phyloP scores from a whole-genome alignment of 129 eudicot genomes.

The Solidago caesia region DNA sequence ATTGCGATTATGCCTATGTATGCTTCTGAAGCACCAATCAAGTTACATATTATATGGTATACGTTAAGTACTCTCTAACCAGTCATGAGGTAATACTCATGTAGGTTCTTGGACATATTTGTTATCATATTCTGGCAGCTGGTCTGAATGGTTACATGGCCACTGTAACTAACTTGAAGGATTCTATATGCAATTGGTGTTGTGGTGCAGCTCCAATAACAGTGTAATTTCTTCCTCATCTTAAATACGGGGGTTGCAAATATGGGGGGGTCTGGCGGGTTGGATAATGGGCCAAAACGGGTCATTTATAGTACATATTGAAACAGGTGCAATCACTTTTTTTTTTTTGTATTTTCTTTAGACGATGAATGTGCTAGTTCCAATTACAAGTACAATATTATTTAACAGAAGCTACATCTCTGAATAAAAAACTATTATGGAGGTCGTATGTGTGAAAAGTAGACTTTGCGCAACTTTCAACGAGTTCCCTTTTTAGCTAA shows the following conservation, averaged over 20 bases:
- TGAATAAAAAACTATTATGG: too few relatives aligned
- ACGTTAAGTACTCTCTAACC: neutral
- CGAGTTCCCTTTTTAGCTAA: too few relatives aligned
- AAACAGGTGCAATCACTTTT: too few relatives aligned
- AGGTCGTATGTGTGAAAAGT: too few relatives aligned
- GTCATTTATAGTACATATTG: too few relatives aligned
- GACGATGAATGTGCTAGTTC: too few relatives aligned
- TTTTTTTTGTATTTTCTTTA: too few relatives aligned
- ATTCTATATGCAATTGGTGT: conserved; percentile 77
- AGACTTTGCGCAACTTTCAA: too few relatives aligned
- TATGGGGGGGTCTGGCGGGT: neutral
- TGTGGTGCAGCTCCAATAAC: conserved; percentile 99
- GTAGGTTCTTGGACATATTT: conserved; percentile 95
- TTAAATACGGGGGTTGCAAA: neutral
- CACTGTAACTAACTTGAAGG: conserved; percentile 81
- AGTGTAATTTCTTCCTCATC: conserved; percentile 24
- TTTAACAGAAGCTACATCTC: too few relatives aligned
- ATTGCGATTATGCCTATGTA: conserved; percentile 95
- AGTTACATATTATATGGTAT: neutral
- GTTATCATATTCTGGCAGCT: conserved; percentile 93
- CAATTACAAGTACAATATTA: too few relatives aligned
- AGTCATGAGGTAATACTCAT: conserved; percentile 1
- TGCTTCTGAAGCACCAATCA: conserved; percentile 15
- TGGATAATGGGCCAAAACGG: too few relatives aligned
- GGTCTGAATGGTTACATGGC: conserved; percentile 98